A percentile compares a stretch with the other conserved stretches of the same genome.
These are phyloP conservation scores for Ophiostoma montium DNA, from an alignment of 2,329 filamentous ascomycete species.

Conservation along the genomic window DNA sequence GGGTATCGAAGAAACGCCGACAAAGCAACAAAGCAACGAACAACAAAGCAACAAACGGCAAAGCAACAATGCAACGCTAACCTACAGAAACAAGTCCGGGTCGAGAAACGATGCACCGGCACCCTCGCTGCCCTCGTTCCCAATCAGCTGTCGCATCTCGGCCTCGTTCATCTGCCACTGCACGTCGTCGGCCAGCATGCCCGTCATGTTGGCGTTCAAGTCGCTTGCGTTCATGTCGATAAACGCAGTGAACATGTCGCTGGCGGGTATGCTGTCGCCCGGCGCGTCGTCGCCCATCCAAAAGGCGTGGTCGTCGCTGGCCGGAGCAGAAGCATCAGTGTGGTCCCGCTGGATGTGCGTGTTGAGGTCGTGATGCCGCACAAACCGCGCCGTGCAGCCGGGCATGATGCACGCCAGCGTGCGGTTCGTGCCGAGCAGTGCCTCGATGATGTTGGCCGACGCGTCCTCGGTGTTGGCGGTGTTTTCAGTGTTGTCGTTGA, in stretches of 20 bases:
- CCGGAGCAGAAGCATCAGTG: background rate
- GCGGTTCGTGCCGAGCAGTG: conserved; percentile 23
- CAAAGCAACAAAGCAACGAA: background rate
- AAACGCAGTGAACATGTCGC: conserved; percentile 5
- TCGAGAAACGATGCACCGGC: conserved; percentile 4
- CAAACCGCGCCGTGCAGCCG: conserved; percentile 32
- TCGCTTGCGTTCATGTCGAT: conserved; percentile 2
- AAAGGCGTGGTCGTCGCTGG: conserved; percentile 1
- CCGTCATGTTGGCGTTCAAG: background rate
- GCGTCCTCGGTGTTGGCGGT: conserved; percentile 9
- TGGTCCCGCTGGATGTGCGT: conserved; percentile 17
- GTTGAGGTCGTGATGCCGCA: conserved; percentile 35
- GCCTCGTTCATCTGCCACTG: conserved; percentile 16
- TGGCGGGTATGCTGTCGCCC: no score
- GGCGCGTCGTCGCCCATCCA: conserved; percentile 10
- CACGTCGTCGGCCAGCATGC: background rate
- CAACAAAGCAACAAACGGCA: background rate
- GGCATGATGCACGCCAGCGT: conserved; percentile 28
- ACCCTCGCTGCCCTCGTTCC: conserved; percentile 7
- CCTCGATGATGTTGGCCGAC: conserved; percentile 17
- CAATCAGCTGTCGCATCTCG: conserved; percentile 16
- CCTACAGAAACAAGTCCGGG: conserved; percentile 10
- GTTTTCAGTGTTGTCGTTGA: background rate
- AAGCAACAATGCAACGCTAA: no score
- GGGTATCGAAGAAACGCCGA: background rate